Evolutionary conservation across 2,329 filamentous ascomycete species (phyloP).

Genomic region (Cryphonectria parasitica): DNA sequence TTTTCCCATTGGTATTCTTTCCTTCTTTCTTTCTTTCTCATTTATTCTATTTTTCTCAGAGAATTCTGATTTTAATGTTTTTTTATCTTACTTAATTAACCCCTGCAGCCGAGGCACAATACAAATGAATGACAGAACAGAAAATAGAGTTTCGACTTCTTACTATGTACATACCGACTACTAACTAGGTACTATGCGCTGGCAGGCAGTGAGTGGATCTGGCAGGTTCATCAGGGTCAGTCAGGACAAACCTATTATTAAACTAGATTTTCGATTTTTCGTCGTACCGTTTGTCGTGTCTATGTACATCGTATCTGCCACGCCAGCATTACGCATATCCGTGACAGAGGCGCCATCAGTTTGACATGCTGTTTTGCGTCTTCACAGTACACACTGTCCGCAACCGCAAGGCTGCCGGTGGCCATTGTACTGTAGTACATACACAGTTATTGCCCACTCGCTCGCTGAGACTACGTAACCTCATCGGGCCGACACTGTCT

Average conservation of each 20-base stretch:
- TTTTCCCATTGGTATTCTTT: background rate
- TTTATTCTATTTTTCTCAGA: background rate
- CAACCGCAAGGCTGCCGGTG: background rate
- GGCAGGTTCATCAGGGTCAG: background rate
- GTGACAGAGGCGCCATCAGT: background rate
- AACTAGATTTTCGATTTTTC: background rate
- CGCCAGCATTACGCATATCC: slow-evolving; percentile 1
- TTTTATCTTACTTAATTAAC: background rate
- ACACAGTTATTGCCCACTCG: background rate
- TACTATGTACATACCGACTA: background rate
- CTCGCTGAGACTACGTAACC: background rate
- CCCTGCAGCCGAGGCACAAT: background rate
- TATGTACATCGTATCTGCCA: background rate
- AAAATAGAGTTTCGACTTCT: background rate
- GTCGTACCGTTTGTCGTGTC: background rate
- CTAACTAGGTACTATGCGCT: background rate
- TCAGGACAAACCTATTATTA: background rate
- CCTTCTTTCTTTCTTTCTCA: no score
- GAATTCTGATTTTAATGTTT: background rate
- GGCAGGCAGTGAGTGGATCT: background rate
- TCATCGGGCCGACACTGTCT: background rate
- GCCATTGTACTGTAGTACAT: no score
- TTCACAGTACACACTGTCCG: background rate
- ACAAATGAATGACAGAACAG: background rate
- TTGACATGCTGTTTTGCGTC: background rate